Evolutionary conservation across 2,329 filamentous ascomycete species (phyloP).

Genomic region (Clarireedia monteithiana): DNA sequence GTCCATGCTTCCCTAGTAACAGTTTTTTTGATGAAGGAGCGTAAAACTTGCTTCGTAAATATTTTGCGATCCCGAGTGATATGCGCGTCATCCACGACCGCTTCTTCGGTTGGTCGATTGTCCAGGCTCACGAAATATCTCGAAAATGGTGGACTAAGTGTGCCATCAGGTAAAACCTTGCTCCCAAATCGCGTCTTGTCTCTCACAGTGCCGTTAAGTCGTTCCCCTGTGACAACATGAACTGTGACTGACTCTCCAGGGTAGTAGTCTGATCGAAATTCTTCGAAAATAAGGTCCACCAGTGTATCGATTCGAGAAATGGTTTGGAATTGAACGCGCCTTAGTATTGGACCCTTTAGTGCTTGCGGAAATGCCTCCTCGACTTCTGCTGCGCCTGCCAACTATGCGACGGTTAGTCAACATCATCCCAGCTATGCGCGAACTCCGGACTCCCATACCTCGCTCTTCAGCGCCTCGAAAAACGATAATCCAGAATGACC

Average conservation of each 20-base stretch:
- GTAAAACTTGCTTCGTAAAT: conserved; percentile 90
- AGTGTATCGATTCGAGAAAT: conserved; percentile 82
- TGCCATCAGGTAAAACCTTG: conserved; percentile 58
- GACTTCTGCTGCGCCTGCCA: conserved; percentile 76
- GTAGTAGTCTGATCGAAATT: conserved; percentile 86
- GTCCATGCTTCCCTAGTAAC: conserved; percentile 89
- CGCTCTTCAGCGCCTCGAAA: conserved; percentile 85
- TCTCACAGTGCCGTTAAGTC: conserved; percentile 65
- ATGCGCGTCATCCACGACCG: conserved; percentile 71
- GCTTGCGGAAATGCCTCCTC: conserved; percentile 88
- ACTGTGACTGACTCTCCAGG: conserved; percentile 80
- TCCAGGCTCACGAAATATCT: conserved; percentile 75
- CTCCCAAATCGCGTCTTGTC: conserved; percentile 76
- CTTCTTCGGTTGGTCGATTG: conserved; percentile 61
- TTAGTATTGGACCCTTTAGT: conserved; percentile 82
- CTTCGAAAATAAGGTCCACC: conserved; percentile 60
- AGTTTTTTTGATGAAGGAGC: conserved; percentile 91
- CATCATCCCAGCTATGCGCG: background rate
- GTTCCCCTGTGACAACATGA: conserved; percentile 59
- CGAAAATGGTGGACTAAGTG: conserved; percentile 61
- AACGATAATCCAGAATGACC: conserved; percentile 87
- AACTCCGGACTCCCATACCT: conserved; percentile 49
- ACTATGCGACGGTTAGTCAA: conserved; percentile 39
- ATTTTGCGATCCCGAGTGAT: conserved; percentile 81
- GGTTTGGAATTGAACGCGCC: conserved; percentile 85